Percentiles rank a stretch among this genome's conserved stretches.
Evolutionary conservation across 441 rosid genomes (phyloP).

Genomic region (Aleurites moluccanus): DNA sequence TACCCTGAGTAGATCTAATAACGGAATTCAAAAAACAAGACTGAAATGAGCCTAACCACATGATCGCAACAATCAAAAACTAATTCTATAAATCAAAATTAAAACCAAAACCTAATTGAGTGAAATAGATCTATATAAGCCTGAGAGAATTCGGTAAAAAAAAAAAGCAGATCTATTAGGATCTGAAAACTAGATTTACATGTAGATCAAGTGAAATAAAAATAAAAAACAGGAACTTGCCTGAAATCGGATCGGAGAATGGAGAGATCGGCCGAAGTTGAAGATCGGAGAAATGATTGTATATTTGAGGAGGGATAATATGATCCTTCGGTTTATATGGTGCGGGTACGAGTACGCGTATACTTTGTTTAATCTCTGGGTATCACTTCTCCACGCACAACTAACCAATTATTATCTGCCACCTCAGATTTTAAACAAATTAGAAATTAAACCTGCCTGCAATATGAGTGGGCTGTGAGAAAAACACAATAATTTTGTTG

Average conservation of each 20-base stretch:
- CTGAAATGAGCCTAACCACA: too few relatives aligned
- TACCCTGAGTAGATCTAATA: not conserved
- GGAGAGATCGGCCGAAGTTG: not conserved
- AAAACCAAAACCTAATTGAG: not conserved
- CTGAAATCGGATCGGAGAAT: not conserved
- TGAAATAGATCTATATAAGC: not conserved
- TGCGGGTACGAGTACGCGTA: not conserved
- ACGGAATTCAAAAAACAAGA: not conserved
- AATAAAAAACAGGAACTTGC: slow-evolving; percentile 5
- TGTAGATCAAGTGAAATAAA: not conserved
- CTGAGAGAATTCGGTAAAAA: not conserved
- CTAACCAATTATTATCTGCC: slow-evolving; percentile 6
- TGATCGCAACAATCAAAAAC: too few relatives aligned
- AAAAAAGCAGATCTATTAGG: not conserved
- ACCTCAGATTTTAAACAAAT: slow-evolving; percentile 9
- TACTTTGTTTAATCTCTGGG: not conserved
- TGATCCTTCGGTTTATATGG: not conserved
- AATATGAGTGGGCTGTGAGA: not conserved
- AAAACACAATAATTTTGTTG: too few relatives aligned
- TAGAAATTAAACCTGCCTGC: not conserved
- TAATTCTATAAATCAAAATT: not conserved
- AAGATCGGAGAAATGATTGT: not conserved
- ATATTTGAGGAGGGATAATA: not conserved
- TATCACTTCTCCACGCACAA: slow-evolving; percentile 7
- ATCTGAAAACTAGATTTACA: slow-evolving; percentile 10